A percentile compares a stretch with the other conserved stretches of the same genome.
These are phyloP conservation scores for Pezicula carpinea DNA, from an alignment of 2,329 filamentous ascomycete genomes.

Conservation along the genomic window DNA sequence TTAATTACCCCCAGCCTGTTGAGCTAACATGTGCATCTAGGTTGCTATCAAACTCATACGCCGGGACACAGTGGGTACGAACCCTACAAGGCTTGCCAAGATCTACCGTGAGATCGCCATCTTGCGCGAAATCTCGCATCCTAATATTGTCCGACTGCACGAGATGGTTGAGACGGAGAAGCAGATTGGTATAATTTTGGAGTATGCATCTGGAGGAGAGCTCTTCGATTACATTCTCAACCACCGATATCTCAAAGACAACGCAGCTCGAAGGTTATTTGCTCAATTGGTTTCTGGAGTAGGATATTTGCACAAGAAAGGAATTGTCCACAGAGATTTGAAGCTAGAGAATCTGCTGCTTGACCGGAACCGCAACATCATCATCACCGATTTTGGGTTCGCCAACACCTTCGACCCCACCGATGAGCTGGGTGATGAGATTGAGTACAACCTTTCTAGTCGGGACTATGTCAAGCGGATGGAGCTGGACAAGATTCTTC, in stretches of 20 bases:
- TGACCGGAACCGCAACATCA: slow-evolving; percentile 96
- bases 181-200: slow-evolving; percentile 96
- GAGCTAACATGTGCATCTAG: slow-evolving; percentile 34
- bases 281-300: slow-evolving; percentile 95
- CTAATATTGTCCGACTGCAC: slow-evolving; percentile 93
- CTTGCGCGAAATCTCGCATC: slow-evolving; percentile 79
- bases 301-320: slow-evolving; percentile 96
- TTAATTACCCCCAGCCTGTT: background rate
- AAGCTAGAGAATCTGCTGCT: slow-evolving; percentile 95
- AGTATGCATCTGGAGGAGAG: slow-evolving; percentile 96
- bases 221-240: slow-evolving; percentile 98
- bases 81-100: slow-evolving; percentile 86
- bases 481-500: slow-evolving; percentile 75
- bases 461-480: slow-evolving; percentile 82
- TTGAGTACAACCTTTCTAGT: slow-evolving; percentile 81
- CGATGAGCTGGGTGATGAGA: slow-evolving; percentile 85
- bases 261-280: slow-evolving; percentile 83
- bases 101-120: slow-evolving; percentile 97
- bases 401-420: slow-evolving; percentile 92
- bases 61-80: slow-evolving; percentile 81
- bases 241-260: slow-evolving; percentile 93
- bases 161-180: slow-evolving; percentile 98
- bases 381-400: slow-evolving; percentile 99
- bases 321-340: slow-evolving; percentile 93
- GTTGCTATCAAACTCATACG: slow-evolving; percentile 98